Base-by-base conservation (phyloP, 192 early-diverging fungal genomes). In the Phlyctochytrium arcticum region DNA sequence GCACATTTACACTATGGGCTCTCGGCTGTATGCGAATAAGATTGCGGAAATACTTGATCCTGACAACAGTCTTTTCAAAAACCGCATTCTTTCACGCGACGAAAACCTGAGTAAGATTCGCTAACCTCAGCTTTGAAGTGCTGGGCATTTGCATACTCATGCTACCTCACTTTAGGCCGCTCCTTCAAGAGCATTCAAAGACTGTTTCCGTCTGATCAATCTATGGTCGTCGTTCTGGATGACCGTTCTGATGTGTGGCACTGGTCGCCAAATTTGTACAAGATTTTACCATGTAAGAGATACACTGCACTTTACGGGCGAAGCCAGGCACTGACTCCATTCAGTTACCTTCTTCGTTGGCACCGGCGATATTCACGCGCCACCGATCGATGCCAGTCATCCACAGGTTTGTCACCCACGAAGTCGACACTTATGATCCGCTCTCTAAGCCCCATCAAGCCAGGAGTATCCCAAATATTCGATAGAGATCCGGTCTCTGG, bases 1-100 rank as follows among this genome's bases (percentile, higher is more conserved):
- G 69, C 97, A 99, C 71, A 94, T 99, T 54, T 99, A 99, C 72
- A 99, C 97, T 2, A 96, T 98, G 95, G 97, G 97, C 30, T 92
- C 94, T 1, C 82, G 94, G 9, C 80, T 85, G 19, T 99, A 99
- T 73, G 97, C 97, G 30, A 80, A 89, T 31, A 87, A 88, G 1
- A 90, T 99, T 2, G 91, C 92, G 0, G 78, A 84, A 26, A 80
- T 88, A 2, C 86, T 99, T 44, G 97, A 99, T 64, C 94, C 94
- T 0, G 81, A 89, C 12, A 67, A 82, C 5, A 75, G 55, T 8
- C 80, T 87, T 30, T 99, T 99, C 60, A 80, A 85, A 36, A 89
- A 92, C 29, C 85, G 97, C 19, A 94, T 99, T 49, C 71, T 99
- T 36, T 92, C 92, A 7, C 76, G 95, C 5, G 92, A 97, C 62